Conservation (phyloP, 345 rosid genomes). For the Gynandropsis gynandra region DNA sequence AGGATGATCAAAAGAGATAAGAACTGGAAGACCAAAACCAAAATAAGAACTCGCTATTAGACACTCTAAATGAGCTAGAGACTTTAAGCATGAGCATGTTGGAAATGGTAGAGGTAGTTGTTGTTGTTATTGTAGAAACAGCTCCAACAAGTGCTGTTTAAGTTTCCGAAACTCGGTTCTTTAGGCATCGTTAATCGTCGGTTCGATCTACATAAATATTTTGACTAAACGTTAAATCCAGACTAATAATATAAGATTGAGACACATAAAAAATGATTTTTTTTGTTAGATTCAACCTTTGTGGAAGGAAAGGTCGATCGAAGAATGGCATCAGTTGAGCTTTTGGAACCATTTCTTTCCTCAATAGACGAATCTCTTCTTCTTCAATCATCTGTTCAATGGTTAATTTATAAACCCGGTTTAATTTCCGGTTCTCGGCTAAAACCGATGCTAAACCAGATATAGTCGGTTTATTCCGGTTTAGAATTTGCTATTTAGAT, state of each 20-base stretch:
- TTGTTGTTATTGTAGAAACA: constrained; percentile 36
- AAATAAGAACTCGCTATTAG: not conserved
- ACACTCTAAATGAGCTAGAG: constrained; percentile 19
- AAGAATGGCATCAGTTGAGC: constrained; percentile 82
- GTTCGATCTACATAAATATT: constrained; percentile 43
- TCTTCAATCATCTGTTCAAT: constrained; percentile 59
- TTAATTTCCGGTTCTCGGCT: not conserved
- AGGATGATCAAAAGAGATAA: too few relatives aligned
- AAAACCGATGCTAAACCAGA: not conserved
- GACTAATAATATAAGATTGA: not conserved
- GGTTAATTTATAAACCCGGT: not conserved
- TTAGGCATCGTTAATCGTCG: constrained; percentile 63
- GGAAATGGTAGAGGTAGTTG: constrained; percentile 36
- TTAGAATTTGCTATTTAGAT: not conserved
- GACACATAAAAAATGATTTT: not conserved
- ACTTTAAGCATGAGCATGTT: constrained; percentile 32
- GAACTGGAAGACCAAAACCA: too few relatives aligned
- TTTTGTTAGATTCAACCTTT: constrained; percentile 33
- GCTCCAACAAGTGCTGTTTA: constrained; percentile 53
- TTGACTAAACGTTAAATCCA: too few relatives aligned
- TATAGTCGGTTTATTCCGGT: not conserved
- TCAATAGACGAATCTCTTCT: constrained; percentile 56
- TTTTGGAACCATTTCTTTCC: constrained; percentile 85
- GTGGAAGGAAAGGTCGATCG: constrained; percentile 72
- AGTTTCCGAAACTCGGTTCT: constrained; percentile 53